phyloP scores from a whole-genome alignment of 2,329 filamentous ascomycete genomes.

The Pleomassaria siparia region DNA sequence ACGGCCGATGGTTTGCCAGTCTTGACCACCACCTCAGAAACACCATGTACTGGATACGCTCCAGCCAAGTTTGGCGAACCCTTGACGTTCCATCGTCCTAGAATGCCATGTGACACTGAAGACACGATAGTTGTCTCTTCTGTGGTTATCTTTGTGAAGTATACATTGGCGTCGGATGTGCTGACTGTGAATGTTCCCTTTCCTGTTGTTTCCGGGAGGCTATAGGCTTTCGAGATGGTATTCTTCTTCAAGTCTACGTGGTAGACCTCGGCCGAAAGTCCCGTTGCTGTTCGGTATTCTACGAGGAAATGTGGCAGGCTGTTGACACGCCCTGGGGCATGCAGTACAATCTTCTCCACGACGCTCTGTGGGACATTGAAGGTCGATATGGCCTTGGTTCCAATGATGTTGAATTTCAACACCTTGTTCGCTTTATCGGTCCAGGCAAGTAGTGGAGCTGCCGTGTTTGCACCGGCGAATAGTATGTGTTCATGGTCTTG shows the following conservation, averaged over 20 bases:
- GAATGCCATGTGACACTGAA: constrained; percentile 72
- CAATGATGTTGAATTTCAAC: constrained; percentile 71
- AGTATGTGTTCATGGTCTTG: constrained; percentile 65
- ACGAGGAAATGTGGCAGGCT: constrained; percentile 82
- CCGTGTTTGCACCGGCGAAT: constrained; percentile 75
- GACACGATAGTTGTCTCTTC: constrained; percentile 74
- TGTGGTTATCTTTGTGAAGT: constrained; percentile 80
- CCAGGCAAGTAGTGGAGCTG: constrained; percentile 75
- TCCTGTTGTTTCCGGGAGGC: constrained; percentile 70
- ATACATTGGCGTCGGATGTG: constrained; percentile 77
- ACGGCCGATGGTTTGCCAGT: constrained; percentile 70
- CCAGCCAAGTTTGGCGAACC: constrained; percentile 32
- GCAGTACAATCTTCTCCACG: constrained; percentile 61
- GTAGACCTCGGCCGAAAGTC: constrained; percentile 83
- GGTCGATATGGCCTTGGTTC: constrained; percentile 47
- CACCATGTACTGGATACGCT: constrained; percentile 61
- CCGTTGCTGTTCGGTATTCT: constrained; percentile 69
- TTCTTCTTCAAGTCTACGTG: constrained; percentile 74
- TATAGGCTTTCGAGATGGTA: constrained; percentile 74
- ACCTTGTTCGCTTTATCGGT: constrained; percentile 63
- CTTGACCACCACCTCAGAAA: constrained; percentile 81
- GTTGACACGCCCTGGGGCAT: constrained; percentile 72
- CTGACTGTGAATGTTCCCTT: constrained; percentile 77
- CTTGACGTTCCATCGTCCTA: constrained; percentile 72
- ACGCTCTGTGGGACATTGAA: constrained; percentile 47